These are phyloP conservation scores for Phaeoacremonium minimum DNA, from an alignment of 2,329 filamentous ascomycete genomes.

Conservation along the genomic window DNA sequence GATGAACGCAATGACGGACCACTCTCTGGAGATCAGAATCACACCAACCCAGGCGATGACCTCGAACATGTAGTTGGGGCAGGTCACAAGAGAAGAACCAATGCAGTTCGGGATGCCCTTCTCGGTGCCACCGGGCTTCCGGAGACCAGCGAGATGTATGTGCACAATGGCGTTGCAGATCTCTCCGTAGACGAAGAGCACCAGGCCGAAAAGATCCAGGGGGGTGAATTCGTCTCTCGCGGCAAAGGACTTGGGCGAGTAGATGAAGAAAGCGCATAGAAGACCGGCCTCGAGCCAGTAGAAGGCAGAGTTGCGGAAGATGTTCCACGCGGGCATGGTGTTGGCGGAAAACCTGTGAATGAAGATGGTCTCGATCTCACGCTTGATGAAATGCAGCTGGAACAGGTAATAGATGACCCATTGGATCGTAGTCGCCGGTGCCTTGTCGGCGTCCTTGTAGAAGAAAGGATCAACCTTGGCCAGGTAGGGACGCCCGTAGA, in stretches of 20 bases:
- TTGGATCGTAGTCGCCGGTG: slow-evolving; percentile 62
- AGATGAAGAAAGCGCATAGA: slow-evolving; percentile 80
- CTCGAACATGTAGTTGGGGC: slow-evolving; percentile 97
- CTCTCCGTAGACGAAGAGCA: slow-evolving; percentile 74
- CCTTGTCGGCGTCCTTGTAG: slow-evolving; percentile 36
- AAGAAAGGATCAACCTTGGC: slow-evolving; percentile 48
- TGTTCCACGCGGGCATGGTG: slow-evolving; percentile 88
- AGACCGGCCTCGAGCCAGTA: slow-evolving; percentile 87
- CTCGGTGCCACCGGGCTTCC: slow-evolving; percentile 75
- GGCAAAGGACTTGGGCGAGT: slow-evolving; percentile 68
- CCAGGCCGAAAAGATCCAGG: slow-evolving; percentile 64
- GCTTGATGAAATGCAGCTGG: slow-evolving; percentile 84
- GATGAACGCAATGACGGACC: slow-evolving; percentile 74
- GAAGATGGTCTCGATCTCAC: slow-evolving; percentile 90
- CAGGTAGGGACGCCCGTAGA: slow-evolving; percentile 69
- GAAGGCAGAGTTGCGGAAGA: slow-evolving; percentile 92
- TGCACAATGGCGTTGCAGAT: slow-evolving; percentile 77
- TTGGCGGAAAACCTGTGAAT: slow-evolving; percentile 92
- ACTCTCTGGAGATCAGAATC: slow-evolving; percentile 73
- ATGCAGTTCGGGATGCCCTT: slow-evolving; percentile 83
- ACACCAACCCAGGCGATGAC: slow-evolving; percentile 81
- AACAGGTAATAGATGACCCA: slow-evolving; percentile 71
- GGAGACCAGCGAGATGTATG: slow-evolving; percentile 70
- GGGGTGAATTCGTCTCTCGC: slow-evolving; percentile 43
- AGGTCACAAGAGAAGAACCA: slow-evolving; percentile 83